Base-by-base conservation (phyloP, 352 stramenopile species). In the Pythium sp. region DNA sequence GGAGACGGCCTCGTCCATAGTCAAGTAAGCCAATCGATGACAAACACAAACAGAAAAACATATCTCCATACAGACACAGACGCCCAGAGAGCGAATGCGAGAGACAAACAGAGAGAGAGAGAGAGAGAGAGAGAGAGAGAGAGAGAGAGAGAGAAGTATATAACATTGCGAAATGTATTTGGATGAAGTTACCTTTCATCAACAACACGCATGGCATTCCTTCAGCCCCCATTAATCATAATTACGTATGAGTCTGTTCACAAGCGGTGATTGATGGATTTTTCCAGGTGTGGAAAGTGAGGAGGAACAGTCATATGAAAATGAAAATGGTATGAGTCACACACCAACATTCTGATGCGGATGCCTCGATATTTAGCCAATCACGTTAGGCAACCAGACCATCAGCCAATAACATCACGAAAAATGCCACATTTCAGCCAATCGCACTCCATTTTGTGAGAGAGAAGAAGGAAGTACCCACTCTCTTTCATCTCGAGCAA, bases 101-200 rank as follows among this genome's bases (percentile, higher is more conserved):
- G 36, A 47, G 32, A 32, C 30, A 32, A 32, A 32, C 30, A 32
- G 6, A 32, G 2, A 18, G 32, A 61, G 5, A 22, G 18, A 14
- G 36, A 49, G 20, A 18, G 49, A 30, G 9, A 30, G 18, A 15
- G 36, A 28, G 20, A 28, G n/a, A n/a, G n/a, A n/a, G n/a, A n/a
- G n/a, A n/a, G 12, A 56, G 55, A 51, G 11, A 28, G 36, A 43
- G 57, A 53, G 20, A 28, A 26, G 38, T 63, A 63, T 63, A 63
- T 53, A 63, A 47, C n/a, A 63, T 59, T 34, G 28, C 28, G 54
- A 18, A 22, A 26, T 63, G 57, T 63, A 53, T 63, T 26, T 61
- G 55, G 55, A 46, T 61, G 18, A 15, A 26, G 32, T 61, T 43
- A 2, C 28, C 55, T 20, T 61, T 46, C 36, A 49, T n/a, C 41